Evolutionary conservation across 305 asterid species (phyloP).

Genomic region (Fraxinus latifolia): DNA sequence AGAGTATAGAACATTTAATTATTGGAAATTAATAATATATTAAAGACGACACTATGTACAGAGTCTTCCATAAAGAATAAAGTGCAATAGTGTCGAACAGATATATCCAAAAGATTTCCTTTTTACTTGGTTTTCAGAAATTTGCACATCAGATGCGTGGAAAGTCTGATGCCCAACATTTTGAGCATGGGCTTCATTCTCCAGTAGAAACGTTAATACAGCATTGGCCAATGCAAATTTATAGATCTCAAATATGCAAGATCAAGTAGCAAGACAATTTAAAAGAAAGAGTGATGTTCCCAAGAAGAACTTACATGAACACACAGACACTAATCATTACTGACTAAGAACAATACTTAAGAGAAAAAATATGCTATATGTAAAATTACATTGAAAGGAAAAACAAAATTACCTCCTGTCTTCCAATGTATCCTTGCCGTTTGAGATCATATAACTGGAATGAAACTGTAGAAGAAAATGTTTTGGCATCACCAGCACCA

Average conservation of each 20-base stretch:
- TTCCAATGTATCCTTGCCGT: slow-evolving; percentile 86
- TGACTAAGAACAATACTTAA: not conserved
- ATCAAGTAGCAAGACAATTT: not conserved
- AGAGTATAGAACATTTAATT: no score
- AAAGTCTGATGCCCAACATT: not conserved
- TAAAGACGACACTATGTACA: no score
- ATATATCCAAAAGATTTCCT: not conserved
- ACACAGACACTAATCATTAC: not conserved
- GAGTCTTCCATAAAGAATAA: no score
- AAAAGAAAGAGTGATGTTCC: not conserved
- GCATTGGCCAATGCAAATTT: not conserved
- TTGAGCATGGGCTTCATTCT: not conserved
- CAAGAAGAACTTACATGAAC: not conserved
- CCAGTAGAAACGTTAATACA: not conserved
- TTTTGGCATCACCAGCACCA: slow-evolving; percentile 25
- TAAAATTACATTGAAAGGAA: not conserved
- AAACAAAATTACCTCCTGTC: slow-evolving; percentile 64
- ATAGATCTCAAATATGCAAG: not conserved
- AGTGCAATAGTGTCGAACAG: not conserved
- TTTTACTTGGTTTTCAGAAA: not conserved
- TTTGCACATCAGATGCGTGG: not conserved
- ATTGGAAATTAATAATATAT: no score
- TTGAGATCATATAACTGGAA: slow-evolving; percentile 86
- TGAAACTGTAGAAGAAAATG: slow-evolving; percentile 52
- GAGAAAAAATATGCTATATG: not conserved